Percentiles rank a stretch among this genome's conserved stretches.
Conservation (phyloP, 495 filamentous ascomycete genomes). For the Apodospora peruviana region DNA sequence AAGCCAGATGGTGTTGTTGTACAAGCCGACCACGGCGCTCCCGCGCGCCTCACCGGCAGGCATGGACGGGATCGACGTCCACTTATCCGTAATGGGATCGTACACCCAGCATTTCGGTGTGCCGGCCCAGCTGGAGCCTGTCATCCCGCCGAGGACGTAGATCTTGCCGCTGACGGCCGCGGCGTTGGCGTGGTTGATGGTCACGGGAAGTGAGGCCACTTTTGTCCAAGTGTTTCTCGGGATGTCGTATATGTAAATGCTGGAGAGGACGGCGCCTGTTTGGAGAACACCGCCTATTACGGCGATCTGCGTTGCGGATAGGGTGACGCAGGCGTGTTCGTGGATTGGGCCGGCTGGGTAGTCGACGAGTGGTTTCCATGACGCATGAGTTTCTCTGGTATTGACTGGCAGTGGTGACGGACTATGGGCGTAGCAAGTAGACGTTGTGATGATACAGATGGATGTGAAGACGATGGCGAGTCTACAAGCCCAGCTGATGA, state of each 20-base stretch:
- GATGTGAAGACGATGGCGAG: too few relatives aligned
- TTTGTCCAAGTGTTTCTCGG: conserved; percentile 21
- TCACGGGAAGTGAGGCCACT: conserved; percentile 19
- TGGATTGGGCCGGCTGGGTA: conserved; percentile 6
- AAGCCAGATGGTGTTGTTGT: conserved; percentile 16
- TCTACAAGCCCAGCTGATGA: too few relatives aligned
- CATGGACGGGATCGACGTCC: conserved; percentile 20
- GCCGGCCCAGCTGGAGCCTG: conserved; percentile 10
- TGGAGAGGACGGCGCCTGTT: neutral
- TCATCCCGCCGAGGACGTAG: conserved; percentile 32
- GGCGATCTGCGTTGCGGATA: neutral
- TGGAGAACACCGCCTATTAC: conserved; percentile 5
- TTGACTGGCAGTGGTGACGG: too few relatives aligned
- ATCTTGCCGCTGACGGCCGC: conserved; percentile 31
- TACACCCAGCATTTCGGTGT: conserved; percentile 17
- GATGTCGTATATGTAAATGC: conserved; percentile 20
- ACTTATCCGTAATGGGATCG: conserved; percentile 14
- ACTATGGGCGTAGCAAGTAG: too few relatives aligned
- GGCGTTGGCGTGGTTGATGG: conserved; percentile 30
- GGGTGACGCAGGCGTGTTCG: conserved; percentile 4
- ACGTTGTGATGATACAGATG: too few relatives aligned
- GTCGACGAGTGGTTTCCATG: too few relatives aligned
- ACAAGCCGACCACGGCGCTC: conserved; percentile 16
- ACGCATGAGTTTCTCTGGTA: too few relatives aligned
- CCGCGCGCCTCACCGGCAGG: conserved; percentile 16